Percentiles rank a stretch among this genome's conserved stretches.
Conservation (phyloP, 257 asterid species). For the Capsicum chinense region DNA sequence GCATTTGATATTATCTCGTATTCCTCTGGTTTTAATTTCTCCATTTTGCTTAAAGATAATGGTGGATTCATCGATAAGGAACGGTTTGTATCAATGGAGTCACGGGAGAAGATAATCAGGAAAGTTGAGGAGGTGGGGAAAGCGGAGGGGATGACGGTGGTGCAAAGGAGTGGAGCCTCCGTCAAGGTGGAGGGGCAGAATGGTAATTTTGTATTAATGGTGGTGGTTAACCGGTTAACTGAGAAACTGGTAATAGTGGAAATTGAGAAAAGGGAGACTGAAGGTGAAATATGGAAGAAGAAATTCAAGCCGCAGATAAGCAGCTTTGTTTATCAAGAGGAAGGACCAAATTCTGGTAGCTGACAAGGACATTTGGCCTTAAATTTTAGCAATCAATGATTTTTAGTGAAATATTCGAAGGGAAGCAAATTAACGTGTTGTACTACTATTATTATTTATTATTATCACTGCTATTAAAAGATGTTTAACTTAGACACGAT, state of each 20-base stretch:
- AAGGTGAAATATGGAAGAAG: constrained; percentile 29
- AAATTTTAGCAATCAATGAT: neutral
- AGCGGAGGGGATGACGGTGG: constrained; percentile 34
- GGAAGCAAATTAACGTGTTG: neutral
- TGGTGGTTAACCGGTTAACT: constrained; percentile 35
- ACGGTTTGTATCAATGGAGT: constrained; percentile 37
- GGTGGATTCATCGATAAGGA: constrained; percentile 29
- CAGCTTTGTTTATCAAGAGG: constrained; percentile 25
- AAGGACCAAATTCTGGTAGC: constrained; percentile 9
- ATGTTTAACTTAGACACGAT: too few relatives aligned
- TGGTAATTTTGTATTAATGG: neutral
- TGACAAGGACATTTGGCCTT: neutral
- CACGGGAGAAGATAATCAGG: constrained; percentile 38
- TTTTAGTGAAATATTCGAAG: neutral
- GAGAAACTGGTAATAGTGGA: constrained; percentile 39
- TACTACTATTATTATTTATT: neutral
- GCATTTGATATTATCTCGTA: constrained; percentile 51
- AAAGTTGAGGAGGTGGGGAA: constrained; percentile 39
- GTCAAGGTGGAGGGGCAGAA: constrained; percentile 39
- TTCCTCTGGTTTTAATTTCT: constrained; percentile 50
- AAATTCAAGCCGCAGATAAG: constrained; percentile 34
- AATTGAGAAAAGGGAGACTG: constrained; percentile 18
- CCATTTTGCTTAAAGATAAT: constrained; percentile 34
- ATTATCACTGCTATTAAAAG: too few relatives aligned
- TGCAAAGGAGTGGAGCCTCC: constrained; percentile 22